phyloP scores from a whole-genome alignment of 768 basidiomycete species.

The Termitomyces titanicus region DNA sequence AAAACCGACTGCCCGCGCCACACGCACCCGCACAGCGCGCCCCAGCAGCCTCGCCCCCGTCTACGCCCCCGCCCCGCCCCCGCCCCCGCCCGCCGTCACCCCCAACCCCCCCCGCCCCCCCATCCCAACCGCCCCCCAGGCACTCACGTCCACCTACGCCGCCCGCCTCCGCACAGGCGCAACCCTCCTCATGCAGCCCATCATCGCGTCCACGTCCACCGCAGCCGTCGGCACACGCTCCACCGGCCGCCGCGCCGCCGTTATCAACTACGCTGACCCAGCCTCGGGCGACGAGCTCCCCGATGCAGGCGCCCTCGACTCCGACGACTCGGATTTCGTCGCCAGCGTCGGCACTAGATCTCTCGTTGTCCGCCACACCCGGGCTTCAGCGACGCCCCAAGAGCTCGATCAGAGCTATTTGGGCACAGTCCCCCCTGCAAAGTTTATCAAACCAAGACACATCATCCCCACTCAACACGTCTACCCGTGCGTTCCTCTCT shows the following conservation, averaged over 20 bases:
- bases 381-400: constrained; percentile 37
- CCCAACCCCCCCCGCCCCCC: constrained; percentile 53
- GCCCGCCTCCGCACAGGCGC: constrained; percentile 89
- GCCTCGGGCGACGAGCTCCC: constrained; percentile 80
- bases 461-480: constrained; percentile 62
- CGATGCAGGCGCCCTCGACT: constrained; percentile 78
- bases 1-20: constrained; percentile 22
- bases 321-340: constrained; percentile 80
- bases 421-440: constrained; percentile 78
- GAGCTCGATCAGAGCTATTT: constrained; percentile 88
- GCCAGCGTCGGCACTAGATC: constrained; percentile 61
- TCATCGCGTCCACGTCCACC: constrained; percentile 32
- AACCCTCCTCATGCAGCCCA: constrained; percentile 88
- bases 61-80: constrained; percentile 29
- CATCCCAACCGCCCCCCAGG: constrained; percentile 65
- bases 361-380: no score
- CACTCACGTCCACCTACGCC: constrained; percentile 76
- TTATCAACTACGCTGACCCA: constrained; percentile 85
- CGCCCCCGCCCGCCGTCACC: constrained; percentile 26
- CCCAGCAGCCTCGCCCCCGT: constrained; percentile 38
- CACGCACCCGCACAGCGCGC: constrained; percentile 8
- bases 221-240: constrained; percentile 37
- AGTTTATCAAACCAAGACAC: constrained; percentile 63
- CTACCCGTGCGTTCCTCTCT: constrained; percentile 60
- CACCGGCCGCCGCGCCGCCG: constrained; percentile 57